Conservation (phyloP, 73 alveolate species). For the Paramecium octaurelia region DNA sequence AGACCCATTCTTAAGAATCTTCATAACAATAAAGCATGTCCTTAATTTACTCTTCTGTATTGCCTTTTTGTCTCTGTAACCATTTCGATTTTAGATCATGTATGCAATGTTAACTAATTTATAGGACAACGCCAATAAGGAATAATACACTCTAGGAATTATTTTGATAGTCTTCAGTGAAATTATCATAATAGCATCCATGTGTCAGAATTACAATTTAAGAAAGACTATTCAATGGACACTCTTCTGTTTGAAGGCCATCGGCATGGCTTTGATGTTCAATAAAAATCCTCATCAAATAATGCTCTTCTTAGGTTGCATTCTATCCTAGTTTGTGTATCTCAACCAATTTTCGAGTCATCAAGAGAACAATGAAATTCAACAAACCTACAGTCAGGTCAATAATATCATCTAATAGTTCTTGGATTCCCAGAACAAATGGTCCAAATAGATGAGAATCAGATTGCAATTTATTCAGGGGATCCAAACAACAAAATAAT, state of each 20-base stretch:
- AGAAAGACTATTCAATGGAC: neutral
- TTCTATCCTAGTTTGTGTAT: neutral
- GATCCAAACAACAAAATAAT: neutral
- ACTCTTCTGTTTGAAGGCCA: neutral
- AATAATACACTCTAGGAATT: neutral
- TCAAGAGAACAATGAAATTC: neutral
- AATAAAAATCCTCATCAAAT: neutral
- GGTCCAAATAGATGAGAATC: neutral
- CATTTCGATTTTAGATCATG: neutral
- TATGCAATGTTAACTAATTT: neutral
- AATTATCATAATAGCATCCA: neutral
- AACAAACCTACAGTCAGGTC: neutral
- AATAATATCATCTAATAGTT: neutral
- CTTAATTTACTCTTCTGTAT: neutral
- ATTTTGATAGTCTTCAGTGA: neutral
- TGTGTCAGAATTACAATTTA: neutral
- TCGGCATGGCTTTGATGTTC: neutral
- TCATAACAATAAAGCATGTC: neutral
- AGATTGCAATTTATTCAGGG: neutral
- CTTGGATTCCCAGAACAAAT: neutral
- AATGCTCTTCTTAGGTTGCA: neutral
- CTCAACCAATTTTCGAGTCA: neutral
- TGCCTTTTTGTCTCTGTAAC: neutral
- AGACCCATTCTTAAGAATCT: neutral
- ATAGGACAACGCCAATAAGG: neutral